Base-by-base conservation (phyloP, 257 asterid genomes). In the Salvia rosmarinus region DNA sequence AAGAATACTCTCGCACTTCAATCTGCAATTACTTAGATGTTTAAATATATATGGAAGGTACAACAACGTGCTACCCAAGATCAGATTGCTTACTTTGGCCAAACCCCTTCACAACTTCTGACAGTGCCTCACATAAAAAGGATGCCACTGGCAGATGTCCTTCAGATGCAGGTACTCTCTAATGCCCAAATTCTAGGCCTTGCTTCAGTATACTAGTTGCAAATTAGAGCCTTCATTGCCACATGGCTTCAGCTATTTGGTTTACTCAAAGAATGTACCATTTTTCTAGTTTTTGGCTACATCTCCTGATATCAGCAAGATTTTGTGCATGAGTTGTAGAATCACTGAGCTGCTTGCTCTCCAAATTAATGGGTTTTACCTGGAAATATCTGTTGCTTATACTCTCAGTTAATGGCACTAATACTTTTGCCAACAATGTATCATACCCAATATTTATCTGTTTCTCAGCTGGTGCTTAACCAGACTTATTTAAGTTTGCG, bases 81-180 rank as follows among this genome's bases (percentile, higher is more conserved):
- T 79, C 99, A 95, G 89, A 95, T 95, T 80, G 94, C 99, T 42
- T 95, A 89, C 82, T 95, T 95, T 66, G 99, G 99, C 70, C 99
- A 95, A 85, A 95, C 99, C 75, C 99, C 99, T 16, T 95, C 98
- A 17, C 99, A 95, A 80, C 95, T 95, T 81, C 84, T 95, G 44
- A 88, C 91, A 11, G 78, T 79, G 51, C 98, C 99, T 69, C 99
- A 91, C 90, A 83, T 88, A 83, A 91, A 91, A 81, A 82, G 95
- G 82, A 84, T 87, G 95, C 82, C 90, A 3, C 83, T 91, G 57
- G 81, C 85, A 70, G 99, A 95, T 70, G 94, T 90, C 81, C 98
- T 95, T 86, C 95, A 91, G 82, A 82, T 91, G 87, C 99, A 94
- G 99, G 99, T 91, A 74, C 30, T 46, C 55, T 16, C 21, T 60